phyloP scores from a whole-genome alignment of 2,329 filamentous ascomycete genomes.

The Curvularia hawaiiensis region DNA sequence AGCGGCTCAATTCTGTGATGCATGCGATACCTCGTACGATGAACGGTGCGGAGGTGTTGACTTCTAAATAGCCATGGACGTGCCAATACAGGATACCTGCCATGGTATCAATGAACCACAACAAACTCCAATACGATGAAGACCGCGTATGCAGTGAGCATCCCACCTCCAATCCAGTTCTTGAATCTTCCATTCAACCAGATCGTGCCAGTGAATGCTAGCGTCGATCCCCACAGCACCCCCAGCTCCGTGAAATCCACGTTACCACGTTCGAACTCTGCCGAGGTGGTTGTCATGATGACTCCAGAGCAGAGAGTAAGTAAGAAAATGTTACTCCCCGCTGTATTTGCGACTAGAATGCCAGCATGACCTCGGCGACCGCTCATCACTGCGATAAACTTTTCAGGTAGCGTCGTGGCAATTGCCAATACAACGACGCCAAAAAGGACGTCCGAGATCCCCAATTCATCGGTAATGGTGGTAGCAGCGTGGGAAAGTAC shows the following conservation, averaged over 20 bases:
- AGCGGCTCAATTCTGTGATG: too few species aligned
- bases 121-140: slow-evolving; percentile 47
- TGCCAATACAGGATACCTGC: not conserved
- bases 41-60: not conserved
- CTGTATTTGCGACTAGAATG: slow-evolving; percentile 59
- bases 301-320: slow-evolving; percentile 57
- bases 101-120: not conserved
- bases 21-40: not conserved
- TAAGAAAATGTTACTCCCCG: slow-evolving; percentile 62
- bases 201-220: not conserved
- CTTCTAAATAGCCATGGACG: not conserved
- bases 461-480: slow-evolving; percentile 49
- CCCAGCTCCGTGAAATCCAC: not conserved
- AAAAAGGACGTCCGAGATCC: slow-evolving; percentile 54
- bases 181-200: not conserved
- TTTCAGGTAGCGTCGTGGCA: slow-evolving; percentile 61
- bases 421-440: slow-evolving; percentile 57
- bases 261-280: slow-evolving; percentile 32
- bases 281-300: not conserved
- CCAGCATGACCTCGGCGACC: slow-evolving; percentile 54
- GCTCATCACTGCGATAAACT: slow-evolving; percentile 57
- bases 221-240: not conserved
- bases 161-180: not conserved
- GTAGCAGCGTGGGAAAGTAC: slow-evolving; percentile 54
- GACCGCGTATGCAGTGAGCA: slow-evolving; percentile 29